Percentiles rank a stretch among this genome's conserved stretches.
phyloP scores from a whole-genome alignment of 352 stramenopile genomes.

The Phytopythium chamaehyphon region DNA sequence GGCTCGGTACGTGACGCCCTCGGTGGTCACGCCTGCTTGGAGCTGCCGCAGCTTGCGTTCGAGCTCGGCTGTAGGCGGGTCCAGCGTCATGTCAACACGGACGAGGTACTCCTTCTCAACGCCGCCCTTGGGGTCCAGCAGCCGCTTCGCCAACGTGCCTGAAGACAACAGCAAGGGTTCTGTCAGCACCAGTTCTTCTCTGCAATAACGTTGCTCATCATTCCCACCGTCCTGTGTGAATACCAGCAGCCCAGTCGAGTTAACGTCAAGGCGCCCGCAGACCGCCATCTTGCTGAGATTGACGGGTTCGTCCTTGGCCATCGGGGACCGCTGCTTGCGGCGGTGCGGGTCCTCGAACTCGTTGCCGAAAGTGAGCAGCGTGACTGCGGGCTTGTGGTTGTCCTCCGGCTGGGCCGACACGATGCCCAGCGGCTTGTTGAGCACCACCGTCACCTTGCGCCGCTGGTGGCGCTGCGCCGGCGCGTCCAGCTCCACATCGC shows the following conservation, averaged over 20 bases:
- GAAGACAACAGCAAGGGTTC: background rate
- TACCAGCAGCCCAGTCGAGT: constrained; percentile 76
- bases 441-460: constrained; percentile 74
- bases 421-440: constrained; percentile 83
- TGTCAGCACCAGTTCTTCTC: no score
- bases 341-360: constrained; percentile 43
- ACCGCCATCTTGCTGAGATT: constrained; percentile 76
- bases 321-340: constrained; percentile 24
- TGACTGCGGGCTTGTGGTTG: constrained; percentile 62
- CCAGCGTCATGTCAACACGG: constrained; percentile 54
- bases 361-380: constrained; percentile 74
- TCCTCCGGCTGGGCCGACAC: constrained; percentile 77
- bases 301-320: constrained; percentile 41
- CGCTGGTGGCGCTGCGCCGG: constrained; percentile 65
- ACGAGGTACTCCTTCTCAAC: constrained; percentile 87
- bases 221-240: constrained; percentile 74
- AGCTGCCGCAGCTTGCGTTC: constrained; percentile 34
- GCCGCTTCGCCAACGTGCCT: constrained; percentile 56
- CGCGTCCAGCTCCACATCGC: constrained; percentile 54
- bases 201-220: no score
- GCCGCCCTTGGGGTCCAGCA: constrained; percentile 63
- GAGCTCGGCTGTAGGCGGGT: constrained; percentile 31
- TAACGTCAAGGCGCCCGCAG: constrained; percentile 76
- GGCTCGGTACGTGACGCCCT: constrained; percentile 64
- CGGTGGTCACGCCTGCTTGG: constrained; percentile 48